Percentiles rank a stretch among this genome's conserved stretches.
These are phyloP conservation scores for Chenopodium formosanum DNA, from an alignment of 148 eudicot genomes.

Conservation along the genomic window DNA sequence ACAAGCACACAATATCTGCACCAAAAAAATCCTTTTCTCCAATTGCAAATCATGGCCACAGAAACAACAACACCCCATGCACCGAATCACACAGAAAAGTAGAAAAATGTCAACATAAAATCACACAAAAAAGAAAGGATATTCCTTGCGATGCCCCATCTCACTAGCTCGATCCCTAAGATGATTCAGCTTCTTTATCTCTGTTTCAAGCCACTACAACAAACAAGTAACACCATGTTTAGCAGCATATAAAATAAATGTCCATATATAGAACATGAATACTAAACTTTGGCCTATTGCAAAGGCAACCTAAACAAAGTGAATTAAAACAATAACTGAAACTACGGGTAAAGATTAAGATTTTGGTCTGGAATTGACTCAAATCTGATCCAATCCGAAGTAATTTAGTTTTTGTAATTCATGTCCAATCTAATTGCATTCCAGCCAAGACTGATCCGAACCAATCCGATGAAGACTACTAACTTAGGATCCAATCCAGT, in stretches of 20 bases:
- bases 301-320: not conserved
- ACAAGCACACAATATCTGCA: constrained; percentile 2
- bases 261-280: constrained; percentile 1
- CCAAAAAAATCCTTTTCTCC: not conserved
- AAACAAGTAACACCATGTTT: constrained; percentile 10
- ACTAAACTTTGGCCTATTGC: not conserved
- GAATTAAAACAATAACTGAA: too few species aligned
- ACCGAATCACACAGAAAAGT: not conserved
- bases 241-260: constrained; percentile 15
- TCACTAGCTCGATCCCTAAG: constrained; percentile 89
- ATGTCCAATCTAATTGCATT: too few species aligned
- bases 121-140: constrained; percentile 53
- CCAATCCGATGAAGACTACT: too few species aligned
- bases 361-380: too few species aligned
- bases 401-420: too few species aligned
- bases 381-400: too few species aligned
- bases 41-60: not conserved
- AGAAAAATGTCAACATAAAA: not conserved
- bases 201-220: constrained; percentile 74
- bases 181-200: constrained; percentile 72
- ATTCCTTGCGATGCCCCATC: constrained; percentile 85
- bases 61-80: not conserved
- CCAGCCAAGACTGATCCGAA: too few species aligned
- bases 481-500: too few species aligned
- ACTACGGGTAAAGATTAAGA: too few species aligned